A percentile compares a stretch with the other conserved stretches of the same genome.
Conservation (phyloP, 2,329 filamentous ascomycete species). For the Hypoxylon sp. region DNA sequence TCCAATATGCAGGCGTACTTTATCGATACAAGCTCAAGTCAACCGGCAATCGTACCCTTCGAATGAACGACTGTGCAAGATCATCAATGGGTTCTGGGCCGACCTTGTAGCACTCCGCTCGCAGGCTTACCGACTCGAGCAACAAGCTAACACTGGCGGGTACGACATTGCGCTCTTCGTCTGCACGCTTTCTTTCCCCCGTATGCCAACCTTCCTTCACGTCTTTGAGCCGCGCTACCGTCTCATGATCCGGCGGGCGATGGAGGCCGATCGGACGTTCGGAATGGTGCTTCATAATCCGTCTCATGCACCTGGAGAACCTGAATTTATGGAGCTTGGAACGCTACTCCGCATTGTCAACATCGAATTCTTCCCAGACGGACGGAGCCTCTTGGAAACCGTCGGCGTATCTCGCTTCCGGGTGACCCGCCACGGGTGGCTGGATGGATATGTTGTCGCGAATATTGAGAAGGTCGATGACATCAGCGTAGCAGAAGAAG, state of each 20-base stretch:
- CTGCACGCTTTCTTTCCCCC: constrained; percentile 85
- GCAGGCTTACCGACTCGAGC: constrained; percentile 70
- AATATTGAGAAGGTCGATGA: constrained; percentile 84
- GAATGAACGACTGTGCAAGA: constrained; percentile 74
- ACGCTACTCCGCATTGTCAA: constrained; percentile 84
- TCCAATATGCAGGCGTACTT: constrained; percentile 80
- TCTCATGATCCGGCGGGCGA: constrained; percentile 85
- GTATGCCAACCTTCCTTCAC: constrained; percentile 87
- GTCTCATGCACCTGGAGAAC: constrained; percentile 53
- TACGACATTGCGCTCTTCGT: constrained; percentile 81
- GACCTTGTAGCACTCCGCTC: constrained; percentile 73
- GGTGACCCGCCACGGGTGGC: constrained; percentile 72
- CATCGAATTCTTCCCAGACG: constrained; percentile 81
- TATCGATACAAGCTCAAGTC: constrained; percentile 66
- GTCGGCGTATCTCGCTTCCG: constrained; percentile 83
- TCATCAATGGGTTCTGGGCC: constrained; percentile 79
- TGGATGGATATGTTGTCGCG: constrained; percentile 86
- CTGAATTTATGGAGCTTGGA: constrained; percentile 78
- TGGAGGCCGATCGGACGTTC: constrained; percentile 82
- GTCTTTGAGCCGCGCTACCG: constrained; percentile 95
- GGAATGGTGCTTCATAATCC: constrained; percentile 86
- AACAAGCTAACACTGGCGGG: constrained; percentile 68
- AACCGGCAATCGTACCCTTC: constrained; percentile 61
- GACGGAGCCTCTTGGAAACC: constrained; percentile 85
- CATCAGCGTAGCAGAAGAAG: constrained; percentile 85